Evolutionary conservation across 192 early-diverging fungal species (phyloP).

Genomic region (Coemansia nantahalensis): DNA sequence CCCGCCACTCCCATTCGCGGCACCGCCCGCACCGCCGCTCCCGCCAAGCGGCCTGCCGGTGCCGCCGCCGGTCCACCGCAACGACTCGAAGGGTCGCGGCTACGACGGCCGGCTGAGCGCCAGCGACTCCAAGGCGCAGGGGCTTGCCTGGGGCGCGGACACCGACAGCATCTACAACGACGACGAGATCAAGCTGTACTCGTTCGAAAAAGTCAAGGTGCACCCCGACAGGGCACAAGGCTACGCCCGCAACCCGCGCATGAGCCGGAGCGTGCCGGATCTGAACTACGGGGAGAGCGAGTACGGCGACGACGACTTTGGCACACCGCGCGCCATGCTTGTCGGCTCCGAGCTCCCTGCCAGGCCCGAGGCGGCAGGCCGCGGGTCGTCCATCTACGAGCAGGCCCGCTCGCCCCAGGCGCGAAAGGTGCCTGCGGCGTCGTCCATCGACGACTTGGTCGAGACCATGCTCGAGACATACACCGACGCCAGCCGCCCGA

Average conservation of each 20-base stretch:
- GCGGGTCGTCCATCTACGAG: constrained; percentile 17
- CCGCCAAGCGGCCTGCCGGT: neutral
- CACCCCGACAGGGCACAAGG: constrained; percentile 1
- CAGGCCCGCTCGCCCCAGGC: constrained; percentile 4
- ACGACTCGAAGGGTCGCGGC: too few relatives aligned
- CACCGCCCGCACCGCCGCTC: neutral
- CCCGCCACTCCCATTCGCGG: neutral
- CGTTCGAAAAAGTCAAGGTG: constrained; percentile 38
- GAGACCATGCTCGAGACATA: constrained; percentile 27
- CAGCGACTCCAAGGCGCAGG: neutral
- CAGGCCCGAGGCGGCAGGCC: neutral
- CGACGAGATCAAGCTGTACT: constrained; percentile 27
- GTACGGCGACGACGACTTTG: neutral
- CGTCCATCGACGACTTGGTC: constrained; percentile 25
- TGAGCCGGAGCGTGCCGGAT: neutral
- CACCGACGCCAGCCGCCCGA: constrained; percentile 7
- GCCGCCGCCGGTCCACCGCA: neutral
- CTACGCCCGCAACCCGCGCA: neutral
- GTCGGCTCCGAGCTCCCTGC: constrained; percentile 11
- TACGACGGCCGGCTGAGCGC: neutral
- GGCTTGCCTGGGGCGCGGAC: constrained; percentile 3
- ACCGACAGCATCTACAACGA: constrained; percentile 12
- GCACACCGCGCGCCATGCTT: neutral
- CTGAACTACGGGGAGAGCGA: constrained; percentile 1
- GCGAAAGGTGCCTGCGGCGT: constrained; percentile 3